Base-by-base conservation (phyloP, 2,329 filamentous ascomycete species). In the Colletotrichum brevisporum region DNA sequence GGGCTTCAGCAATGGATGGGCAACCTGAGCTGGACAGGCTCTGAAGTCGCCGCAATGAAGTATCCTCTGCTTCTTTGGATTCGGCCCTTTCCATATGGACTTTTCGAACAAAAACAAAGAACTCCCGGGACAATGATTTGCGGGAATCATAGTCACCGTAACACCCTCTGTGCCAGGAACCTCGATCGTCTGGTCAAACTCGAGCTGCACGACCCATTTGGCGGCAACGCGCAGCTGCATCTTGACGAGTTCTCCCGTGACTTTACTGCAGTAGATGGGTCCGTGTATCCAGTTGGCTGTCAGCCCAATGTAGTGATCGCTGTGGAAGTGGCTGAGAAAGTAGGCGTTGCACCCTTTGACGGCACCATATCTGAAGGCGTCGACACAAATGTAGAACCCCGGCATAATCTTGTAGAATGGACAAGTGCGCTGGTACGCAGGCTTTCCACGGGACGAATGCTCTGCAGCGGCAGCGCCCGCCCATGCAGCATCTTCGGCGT, bases 351-450 rank as follows among this genome's bases (percentile, higher is more conserved):
- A 97, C 0, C 94, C 95, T 76, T 97, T 88, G 0, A 99, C 94
- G 4, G 95, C 94, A 2, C 96, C 96, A 76, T 98, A 99, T 21
- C 95, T 90, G 76, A 99, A 97, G 0, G 96, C 96, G 79, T 99
- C 96, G 0, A 99, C 96, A 67, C 94, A 97, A 61, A 98, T 97
- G 72, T 88, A 94, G 75, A 98, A 92, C 0, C 94, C 94, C 0
- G 95, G 95, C 82, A 99, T 91, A 72, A 98, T 98, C 80, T 99
- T 99, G 84, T 99, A 99, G 76, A 99, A 99, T 0, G 96, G 96
- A 76, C 96, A 99, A 0, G 94, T 98, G 56, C 96, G 89, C 76
- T 95, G 89, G 75, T 95, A 96, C 0, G 95, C 92, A 18, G 92
- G 93, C 76, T 94, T 96, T 24, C 96, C 95, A 48, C 94, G 88